Percentiles rank a stretch among this genome's conserved stretches.
Conservation (phyloP, 805 yeast species). For the Kuraishia hungarica region DNA sequence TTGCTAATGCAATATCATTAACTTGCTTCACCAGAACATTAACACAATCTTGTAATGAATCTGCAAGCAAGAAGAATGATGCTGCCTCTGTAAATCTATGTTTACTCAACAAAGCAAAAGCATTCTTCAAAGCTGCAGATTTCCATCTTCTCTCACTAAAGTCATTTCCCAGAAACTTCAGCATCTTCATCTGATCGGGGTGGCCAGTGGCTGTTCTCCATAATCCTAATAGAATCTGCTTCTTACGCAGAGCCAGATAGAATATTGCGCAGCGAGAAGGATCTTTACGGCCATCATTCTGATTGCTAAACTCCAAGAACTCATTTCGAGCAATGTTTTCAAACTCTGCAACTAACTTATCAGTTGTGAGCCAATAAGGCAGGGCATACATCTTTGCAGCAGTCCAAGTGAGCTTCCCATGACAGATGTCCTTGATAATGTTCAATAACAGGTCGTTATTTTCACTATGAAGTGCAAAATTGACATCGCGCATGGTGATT, state of each 20-base stretch:
- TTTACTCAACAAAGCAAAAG: constrained; percentile 81
- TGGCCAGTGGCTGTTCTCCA: constrained; percentile 77
- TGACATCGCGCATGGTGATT: constrained; percentile 70
- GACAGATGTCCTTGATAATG: constrained; percentile 33
- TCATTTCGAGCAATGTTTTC: constrained; percentile 70
- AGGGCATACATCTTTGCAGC: constrained; percentile 53
- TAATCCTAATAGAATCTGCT: constrained; percentile 64
- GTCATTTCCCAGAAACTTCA: constrained; percentile 69
- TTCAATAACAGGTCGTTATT: constrained; percentile 60
- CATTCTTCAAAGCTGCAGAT: constrained; percentile 86
- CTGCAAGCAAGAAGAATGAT: constrained; percentile 76
- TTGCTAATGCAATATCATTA: constrained; percentile 63
- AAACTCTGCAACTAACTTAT: constrained; percentile 38
- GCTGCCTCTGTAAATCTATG: constrained; percentile 88
- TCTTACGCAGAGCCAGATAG: constrained; percentile 72
- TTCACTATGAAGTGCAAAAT: constrained; percentile 83
- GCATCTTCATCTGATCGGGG: constrained; percentile 75
- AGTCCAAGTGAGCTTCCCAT: constrained; percentile 47
- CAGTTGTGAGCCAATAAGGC: constrained; percentile 57
- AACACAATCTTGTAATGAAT: constrained; percentile 66
- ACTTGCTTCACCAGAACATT: constrained; percentile 63
- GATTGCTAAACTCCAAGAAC: constrained; percentile 32
- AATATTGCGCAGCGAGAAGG: constrained; percentile 70
- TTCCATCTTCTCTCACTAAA: constrained; percentile 72
- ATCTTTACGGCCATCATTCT: constrained; percentile 42